Conservation (phyloP, 2,329 filamentous ascomycete species). For the Aulographum hederae region DNA sequence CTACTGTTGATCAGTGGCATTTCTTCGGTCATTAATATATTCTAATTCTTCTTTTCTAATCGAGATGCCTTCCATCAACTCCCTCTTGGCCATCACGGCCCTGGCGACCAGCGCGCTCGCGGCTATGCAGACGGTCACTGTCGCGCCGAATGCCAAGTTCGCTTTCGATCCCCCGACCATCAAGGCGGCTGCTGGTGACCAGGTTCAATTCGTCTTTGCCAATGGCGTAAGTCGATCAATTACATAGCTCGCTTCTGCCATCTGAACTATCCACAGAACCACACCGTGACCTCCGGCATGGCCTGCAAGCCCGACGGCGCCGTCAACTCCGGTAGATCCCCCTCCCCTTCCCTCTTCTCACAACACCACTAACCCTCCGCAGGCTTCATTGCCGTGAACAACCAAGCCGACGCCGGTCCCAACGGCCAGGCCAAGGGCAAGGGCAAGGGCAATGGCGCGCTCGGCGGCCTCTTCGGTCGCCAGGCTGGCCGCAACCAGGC, state of each 20-base stretch:
- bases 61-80: too few relatives aligned
- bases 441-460: too few relatives aligned
- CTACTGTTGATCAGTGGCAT: too few relatives aligned
- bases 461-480: slow-evolving; percentile 1
- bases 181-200: slow-evolving; percentile 2
- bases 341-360: too few relatives aligned
- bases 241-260: background rate
- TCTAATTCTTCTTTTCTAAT: too few relatives aligned
- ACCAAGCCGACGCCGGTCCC: too few relatives aligned
- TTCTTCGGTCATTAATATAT: too few relatives aligned
- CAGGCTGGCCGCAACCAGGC: slow-evolving; percentile 1
- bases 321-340: too few relatives aligned
- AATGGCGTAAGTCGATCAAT: slow-evolving; percentile 1
- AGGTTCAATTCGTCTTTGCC: slow-evolving; percentile 2
- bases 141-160: slow-evolving; percentile 1
- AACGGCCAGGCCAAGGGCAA: too few relatives aligned
- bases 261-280: slow-evolving; percentile 1
- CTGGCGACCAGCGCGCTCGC: too few relatives aligned
- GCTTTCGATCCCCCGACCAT: slow-evolving; percentile 2
- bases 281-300: slow-evolving; percentile 3
- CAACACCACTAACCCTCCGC: too few relatives aligned
- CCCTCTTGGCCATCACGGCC: too few relatives aligned
- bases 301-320: slow-evolving; percentile 3
- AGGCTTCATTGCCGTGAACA: slow-evolving; percentile 1
- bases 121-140: slow-evolving; percentile 2